phyloP scores from a whole-genome alignment of 164 flowering plant species.

The Tetrastigma voinierianum region DNA sequence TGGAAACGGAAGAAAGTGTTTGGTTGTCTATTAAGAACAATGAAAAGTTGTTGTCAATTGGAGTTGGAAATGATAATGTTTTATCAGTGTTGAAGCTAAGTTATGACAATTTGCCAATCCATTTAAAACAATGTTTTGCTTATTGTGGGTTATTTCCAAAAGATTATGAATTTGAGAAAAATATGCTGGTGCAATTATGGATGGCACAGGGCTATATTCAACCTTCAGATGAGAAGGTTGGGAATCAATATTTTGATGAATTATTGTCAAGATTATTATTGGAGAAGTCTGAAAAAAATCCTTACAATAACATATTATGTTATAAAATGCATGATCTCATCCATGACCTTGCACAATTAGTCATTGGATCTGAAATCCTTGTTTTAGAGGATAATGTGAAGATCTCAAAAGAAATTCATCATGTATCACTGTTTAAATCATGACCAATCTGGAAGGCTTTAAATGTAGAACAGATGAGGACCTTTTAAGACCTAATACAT shows the following conservation, averaged over 20 bases:
- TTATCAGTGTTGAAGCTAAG: not conserved
- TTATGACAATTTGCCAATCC: not conserved
- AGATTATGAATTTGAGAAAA: not conserved
- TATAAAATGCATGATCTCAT: too few relatives aligned
- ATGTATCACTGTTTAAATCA: too few relatives aligned
- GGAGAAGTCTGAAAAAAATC: too few relatives aligned
- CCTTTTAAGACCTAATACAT: too few relatives aligned
- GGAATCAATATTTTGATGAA: not conserved
- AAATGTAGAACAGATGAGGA: too few relatives aligned
- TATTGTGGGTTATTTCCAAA: not conserved
- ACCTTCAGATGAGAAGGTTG: not conserved
- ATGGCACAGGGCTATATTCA: slow-evolving; percentile 5
- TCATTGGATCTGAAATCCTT: too few relatives aligned
- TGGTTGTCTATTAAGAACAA: not conserved
- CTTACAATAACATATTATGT: too few relatives aligned
- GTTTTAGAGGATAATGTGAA: too few relatives aligned
- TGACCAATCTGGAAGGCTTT: too few relatives aligned
- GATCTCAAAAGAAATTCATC: too few relatives aligned
- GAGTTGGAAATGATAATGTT: not conserved
- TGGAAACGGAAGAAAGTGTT: not conserved
- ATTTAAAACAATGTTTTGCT: not conserved
- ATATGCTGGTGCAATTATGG: not conserved
- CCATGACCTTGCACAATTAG: too few relatives aligned
- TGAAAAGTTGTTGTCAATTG: not conserved
- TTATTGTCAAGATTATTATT: not conserved